Evolutionary conservation across 1,284 basidiomycete genomes (phyloP).

Genomic region (Laetiporus sulphureus): DNA sequence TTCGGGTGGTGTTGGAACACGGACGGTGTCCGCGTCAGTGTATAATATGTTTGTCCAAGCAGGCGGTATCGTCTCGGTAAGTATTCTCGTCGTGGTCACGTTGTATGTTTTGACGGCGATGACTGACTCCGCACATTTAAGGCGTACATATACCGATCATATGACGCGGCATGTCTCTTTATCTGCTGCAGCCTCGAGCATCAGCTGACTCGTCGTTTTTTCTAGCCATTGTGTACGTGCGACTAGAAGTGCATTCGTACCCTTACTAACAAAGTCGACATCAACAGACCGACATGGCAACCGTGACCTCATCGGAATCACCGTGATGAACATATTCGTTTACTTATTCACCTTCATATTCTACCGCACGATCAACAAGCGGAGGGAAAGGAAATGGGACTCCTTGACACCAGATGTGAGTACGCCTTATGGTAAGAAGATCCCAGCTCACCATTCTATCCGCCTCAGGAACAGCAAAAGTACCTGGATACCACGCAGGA

Average conservation of each 20-base stretch:
- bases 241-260: not conserved
- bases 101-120: no score
- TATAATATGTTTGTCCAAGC: conserved; percentile 64
- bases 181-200: not conserved
- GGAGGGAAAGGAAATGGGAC: conserved; percentile 46
- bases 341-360: conserved; percentile 48
- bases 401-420: conserved; percentile 43
- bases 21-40: conserved; percentile 48
- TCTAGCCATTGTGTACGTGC: conserved; percentile 39
- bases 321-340: conserved; percentile 33
- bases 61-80: conserved; percentile 41
- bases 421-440: not conserved
- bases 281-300: conserved; percentile 34
- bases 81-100: no score
- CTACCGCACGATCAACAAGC: conserved; percentile 45
- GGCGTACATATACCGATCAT: conserved; percentile 27
- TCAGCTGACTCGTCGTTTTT: not conserved
- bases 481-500: conserved; percentile 55
- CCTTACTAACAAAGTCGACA: not conserved
- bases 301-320: conserved; percentile 28
- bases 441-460: no score
- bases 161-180: conserved; percentile 20
- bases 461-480: conserved; percentile 40
- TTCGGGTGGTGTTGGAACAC: conserved; percentile 49
- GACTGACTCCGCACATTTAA: no score